Conservation (phyloP, 2,329 filamentous ascomycete species). For the Colletotrichum sublineola region DNA sequence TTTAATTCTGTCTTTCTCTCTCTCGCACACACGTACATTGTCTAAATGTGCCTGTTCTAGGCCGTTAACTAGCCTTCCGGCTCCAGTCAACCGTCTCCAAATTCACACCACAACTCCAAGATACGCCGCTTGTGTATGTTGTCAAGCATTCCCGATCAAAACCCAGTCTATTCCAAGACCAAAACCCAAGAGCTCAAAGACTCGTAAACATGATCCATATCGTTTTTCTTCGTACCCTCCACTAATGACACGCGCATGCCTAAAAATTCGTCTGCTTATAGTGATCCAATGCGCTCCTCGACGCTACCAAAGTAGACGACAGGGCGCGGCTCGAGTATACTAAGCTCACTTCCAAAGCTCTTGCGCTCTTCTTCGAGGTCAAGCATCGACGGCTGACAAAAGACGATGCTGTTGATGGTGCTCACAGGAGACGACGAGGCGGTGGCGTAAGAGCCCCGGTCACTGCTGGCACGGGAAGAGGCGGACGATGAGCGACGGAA, state of each 20-base stretch:
- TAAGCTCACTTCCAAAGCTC: conserved; percentile 65
- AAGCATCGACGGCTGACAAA: conserved; percentile 69
- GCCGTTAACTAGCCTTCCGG: background rate
- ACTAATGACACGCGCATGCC: conserved; percentile 4
- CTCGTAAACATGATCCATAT: conserved; percentile 10
- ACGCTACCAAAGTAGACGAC: conserved; percentile 74
- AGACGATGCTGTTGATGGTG: conserved; percentile 71
- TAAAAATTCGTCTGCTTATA: background rate
- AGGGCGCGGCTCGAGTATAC: conserved; percentile 72
- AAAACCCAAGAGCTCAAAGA: conserved; percentile 11
- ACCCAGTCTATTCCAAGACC: conserved; percentile 11
- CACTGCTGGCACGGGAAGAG: conserved; percentile 58
- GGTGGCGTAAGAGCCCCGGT: conserved; percentile 58
- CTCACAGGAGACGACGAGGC: conserved; percentile 59
- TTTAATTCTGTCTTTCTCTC: background rate
- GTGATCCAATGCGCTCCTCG: conserved; percentile 67
- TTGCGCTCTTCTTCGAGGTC: conserved; percentile 69
- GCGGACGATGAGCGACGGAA: conserved; percentile 66
- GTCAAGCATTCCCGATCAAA: conserved; percentile 3
- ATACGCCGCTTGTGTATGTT: conserved; percentile 23
- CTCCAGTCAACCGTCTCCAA: background rate
- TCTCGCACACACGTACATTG: background rate
- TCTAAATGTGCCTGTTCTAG: background rate
- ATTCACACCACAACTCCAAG: conserved; percentile 19
- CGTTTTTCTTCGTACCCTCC: conserved; percentile 3